A percentile compares a stretch with the other conserved stretches of the same genome.
Evolutionary conservation across 352 stramenopile genomes (phyloP).

Genomic region (Globisporangium uncinulatum): DNA sequence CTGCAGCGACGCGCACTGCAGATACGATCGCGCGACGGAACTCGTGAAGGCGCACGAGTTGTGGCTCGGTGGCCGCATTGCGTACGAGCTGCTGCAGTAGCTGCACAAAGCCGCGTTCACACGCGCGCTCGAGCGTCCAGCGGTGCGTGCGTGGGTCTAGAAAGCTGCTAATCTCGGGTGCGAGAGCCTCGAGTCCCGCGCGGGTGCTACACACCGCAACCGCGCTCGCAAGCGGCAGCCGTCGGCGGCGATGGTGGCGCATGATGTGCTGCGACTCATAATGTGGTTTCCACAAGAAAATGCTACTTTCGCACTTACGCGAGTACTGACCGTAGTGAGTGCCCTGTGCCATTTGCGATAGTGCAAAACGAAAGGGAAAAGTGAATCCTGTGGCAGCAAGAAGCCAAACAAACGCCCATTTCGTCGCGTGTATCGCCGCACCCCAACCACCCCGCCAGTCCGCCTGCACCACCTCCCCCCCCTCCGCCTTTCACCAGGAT

Average conservation of each 20-base stretch:
- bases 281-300: background rate
- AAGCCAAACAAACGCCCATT: no score
- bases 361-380: background rate
- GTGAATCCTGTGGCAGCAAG: background rate
- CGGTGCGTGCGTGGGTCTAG: background rate
- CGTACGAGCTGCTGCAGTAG: background rate
- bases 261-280: background rate
- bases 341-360: background rate
- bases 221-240: background rate
- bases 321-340: background rate
- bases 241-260: background rate
- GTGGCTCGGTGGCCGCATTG: background rate
- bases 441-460: background rate
- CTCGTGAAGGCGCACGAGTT: background rate
- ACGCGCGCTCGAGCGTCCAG: constrained; percentile 5
- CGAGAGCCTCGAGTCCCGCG: background rate
- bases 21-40: background rate
- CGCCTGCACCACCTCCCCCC: background rate
- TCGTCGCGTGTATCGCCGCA: background rate
- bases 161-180: background rate
- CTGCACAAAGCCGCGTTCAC: constrained; percentile 1
- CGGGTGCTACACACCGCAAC: background rate
- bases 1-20: constrained; percentile 1
- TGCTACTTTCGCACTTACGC: background rate
- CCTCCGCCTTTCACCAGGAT: constrained; percentile 45